Conservation (phyloP, 2,329 filamentous ascomycete species). For the Coniochaeta pulveracea region DNA sequence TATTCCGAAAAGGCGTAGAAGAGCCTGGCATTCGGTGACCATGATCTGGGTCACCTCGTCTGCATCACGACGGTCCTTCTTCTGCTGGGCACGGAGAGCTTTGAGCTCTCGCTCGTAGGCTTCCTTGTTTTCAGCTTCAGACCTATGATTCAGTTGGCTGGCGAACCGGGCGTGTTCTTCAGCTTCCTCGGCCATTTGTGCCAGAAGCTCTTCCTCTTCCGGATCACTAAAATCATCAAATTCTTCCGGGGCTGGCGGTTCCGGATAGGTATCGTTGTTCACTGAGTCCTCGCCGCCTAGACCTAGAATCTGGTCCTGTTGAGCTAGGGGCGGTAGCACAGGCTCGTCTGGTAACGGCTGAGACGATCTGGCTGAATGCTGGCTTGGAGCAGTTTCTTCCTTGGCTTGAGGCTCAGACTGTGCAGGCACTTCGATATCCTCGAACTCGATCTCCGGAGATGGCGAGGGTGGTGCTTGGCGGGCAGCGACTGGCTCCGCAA, state of each 20-base stretch:
- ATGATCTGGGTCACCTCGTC: slow-evolving; percentile 96
- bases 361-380: too few species aligned
- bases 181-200: slow-evolving; percentile 77
- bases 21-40: slow-evolving; percentile 87
- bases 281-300: slow-evolving; percentile 10
- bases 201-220: slow-evolving; percentile 82
- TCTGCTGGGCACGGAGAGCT: slow-evolving; percentile 83
- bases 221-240: slow-evolving; percentile 72
- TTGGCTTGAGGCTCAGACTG: slow-evolving; percentile 6
- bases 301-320: slow-evolving; percentile 14
- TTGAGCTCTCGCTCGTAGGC: slow-evolving; percentile 84
- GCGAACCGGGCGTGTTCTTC: slow-evolving; percentile 93
- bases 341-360: slow-evolving; percentile 17
- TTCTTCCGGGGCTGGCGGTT: slow-evolving; percentile 45
- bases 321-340: slow-evolving; percentile 10
- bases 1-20: slow-evolving; percentile 81
- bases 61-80: slow-evolving; percentile 88
- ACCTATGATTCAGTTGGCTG: slow-evolving; percentile 70
- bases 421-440: slow-evolving; percentile 20
- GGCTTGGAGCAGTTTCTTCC: too few species aligned
- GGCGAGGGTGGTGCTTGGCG: slow-evolving; percentile 6
- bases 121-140: slow-evolving; percentile 55
- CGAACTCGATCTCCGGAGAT: slow-evolving; percentile 21
- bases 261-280: slow-evolving; percentile 13
- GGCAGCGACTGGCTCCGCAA: too few species aligned